phyloP scores from a whole-genome alignment of 2,329 filamentous ascomycete genomes.

The Penicillium rolfsii region DNA sequence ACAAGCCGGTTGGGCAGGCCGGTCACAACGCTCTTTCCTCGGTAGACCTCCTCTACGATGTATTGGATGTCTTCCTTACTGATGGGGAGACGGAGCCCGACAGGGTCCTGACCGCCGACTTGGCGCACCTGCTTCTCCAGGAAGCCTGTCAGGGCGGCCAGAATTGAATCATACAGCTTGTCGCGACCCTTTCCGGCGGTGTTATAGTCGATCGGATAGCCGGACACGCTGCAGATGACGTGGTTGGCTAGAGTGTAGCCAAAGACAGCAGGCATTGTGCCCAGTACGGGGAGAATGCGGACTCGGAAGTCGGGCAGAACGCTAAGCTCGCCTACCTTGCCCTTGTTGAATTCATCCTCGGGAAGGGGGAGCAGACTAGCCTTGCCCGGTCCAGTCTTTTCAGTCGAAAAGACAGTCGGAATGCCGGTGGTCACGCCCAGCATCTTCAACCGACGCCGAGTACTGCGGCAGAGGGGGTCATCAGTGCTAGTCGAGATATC shows the following conservation, averaged over 20 bases:
- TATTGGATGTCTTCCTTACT: conserved; percentile 82
- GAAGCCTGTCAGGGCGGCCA: conserved; percentile 72
- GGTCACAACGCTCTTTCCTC: conserved; percentile 79
- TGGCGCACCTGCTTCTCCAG: conserved; percentile 74
- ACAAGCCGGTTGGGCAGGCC: conserved; percentile 78
- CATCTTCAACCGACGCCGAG: conserved; percentile 74
- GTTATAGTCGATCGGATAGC: conserved; percentile 81
- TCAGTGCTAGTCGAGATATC: conserved; percentile 89
- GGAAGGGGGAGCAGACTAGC: conserved; percentile 83
- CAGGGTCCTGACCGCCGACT: conserved; percentile 55
- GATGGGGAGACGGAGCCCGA: conserved; percentile 79
- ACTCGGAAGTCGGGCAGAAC: conserved; percentile 91
- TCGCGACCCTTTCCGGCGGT: conserved; percentile 78
- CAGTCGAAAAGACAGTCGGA: conserved; percentile 88
- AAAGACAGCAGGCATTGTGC: conserved; percentile 97
- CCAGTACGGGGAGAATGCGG: conserved; percentile 90
- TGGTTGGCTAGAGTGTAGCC: conserved; percentile 91
- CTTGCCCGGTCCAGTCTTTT: conserved; percentile 87
- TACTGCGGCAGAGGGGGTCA: conserved; percentile 84
- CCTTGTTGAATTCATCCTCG: conserved; percentile 86
- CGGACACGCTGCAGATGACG: conserved; percentile 77
- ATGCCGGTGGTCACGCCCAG: conserved; percentile 82
- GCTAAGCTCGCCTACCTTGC: conserved; percentile 80
- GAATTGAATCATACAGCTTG: conserved; percentile 87
- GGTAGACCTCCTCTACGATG: conserved; percentile 84